These are phyloP conservation scores for Candida coleopterorum DNA, from an alignment of 805 yeast species.

Conservation along the genomic window DNA sequence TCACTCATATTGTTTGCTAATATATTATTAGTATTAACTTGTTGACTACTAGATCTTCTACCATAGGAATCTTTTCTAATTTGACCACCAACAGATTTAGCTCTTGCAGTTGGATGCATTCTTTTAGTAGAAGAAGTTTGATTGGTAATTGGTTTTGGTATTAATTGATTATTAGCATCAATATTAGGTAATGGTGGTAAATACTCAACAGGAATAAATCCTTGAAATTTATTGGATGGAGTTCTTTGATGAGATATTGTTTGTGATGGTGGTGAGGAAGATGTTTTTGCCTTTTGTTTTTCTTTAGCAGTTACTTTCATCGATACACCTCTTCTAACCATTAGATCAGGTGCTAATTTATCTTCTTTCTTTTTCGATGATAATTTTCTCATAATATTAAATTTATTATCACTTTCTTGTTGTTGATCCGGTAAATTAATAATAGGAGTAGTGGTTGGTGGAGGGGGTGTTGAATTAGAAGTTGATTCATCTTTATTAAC, in stretches of 20 bases:
- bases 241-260: constrained; percentile 41
- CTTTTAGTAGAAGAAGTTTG: constrained; percentile 15
- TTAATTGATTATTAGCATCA: constrained; percentile 23
- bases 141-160: constrained; percentile 8
- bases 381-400: constrained; percentile 35
- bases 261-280: constrained; percentile 12
- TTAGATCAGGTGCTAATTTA: constrained; percentile 26
- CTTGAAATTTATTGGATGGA: constrained; percentile 36
- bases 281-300: constrained; percentile 21
- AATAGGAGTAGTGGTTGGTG: constrained; percentile 10
- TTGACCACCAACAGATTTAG: constrained; percentile 79
- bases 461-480: background rate
- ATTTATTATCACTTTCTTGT: constrained; percentile 12
- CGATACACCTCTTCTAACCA: constrained; percentile 58
- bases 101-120: constrained; percentile 80
- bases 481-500: constrained; percentile 7
- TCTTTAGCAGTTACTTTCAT: constrained; percentile 59
- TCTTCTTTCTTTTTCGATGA: constrained; percentile 31
- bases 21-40: constrained; percentile 43
- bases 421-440: constrained; percentile 1
- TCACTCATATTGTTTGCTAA: constrained; percentile 38
- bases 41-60: constrained; percentile 9
- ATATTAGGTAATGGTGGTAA: constrained; percentile 43
- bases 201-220: constrained; percentile 39
- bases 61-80: constrained; percentile 54